Evolutionary conservation across 2,329 filamentous ascomycete genomes (phyloP).

Genomic region (Ampelomyces quisqualis): DNA sequence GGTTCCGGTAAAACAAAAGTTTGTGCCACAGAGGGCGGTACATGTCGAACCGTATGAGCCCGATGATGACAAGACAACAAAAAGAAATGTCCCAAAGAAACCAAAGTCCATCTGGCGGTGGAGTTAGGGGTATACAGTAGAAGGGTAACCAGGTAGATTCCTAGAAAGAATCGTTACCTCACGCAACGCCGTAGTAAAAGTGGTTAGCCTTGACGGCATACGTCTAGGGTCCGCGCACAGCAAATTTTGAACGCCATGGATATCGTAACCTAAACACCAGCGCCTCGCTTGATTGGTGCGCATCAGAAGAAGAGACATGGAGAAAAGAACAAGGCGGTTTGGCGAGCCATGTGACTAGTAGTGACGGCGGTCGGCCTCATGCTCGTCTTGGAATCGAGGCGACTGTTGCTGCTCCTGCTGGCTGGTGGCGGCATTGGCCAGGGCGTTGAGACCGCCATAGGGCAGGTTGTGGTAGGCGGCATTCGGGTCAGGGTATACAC

Average conservation of each 20-base stretch:
- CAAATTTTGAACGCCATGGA: constrained; percentile 25
- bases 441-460: constrained; percentile 40
- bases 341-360: background rate
- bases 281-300: constrained; percentile 11
- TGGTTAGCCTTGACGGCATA: constrained; percentile 47
- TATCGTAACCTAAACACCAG: constrained; percentile 11
- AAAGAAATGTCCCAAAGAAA: too few species aligned
- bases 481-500: constrained; percentile 36
- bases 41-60: too few species aligned
- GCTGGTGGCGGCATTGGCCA: constrained; percentile 42
- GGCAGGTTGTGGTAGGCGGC: constrained; percentile 26
- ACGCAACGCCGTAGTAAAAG: constrained; percentile 19
- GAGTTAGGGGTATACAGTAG: too few species aligned
- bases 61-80: background rate
- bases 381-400: too few species aligned
- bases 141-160: constrained; percentile 13
- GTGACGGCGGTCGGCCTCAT: background rate
- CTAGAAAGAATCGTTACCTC: constrained; percentile 7
- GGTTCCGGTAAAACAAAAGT: too few species aligned
- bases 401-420: constrained; percentile 44
- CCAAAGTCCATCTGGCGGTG: too few species aligned
- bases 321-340: background rate
- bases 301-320: constrained; percentile 3
- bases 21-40: too few species aligned
- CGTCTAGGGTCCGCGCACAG: constrained; percentile 37